phyloP scores from a whole-genome alignment of 129 eudicot species.

The Arctium minus region DNA sequence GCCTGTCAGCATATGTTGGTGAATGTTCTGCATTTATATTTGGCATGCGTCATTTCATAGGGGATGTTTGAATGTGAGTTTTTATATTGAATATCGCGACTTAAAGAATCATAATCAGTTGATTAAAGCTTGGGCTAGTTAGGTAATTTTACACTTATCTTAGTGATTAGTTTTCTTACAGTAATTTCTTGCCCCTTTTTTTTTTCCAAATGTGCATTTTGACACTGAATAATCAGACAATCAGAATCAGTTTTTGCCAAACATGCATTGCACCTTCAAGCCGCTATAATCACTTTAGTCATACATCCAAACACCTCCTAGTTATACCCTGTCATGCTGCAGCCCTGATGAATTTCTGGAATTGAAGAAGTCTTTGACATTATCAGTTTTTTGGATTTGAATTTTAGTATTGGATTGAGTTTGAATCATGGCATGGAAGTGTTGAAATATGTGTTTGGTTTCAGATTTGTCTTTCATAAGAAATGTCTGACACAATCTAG shows the following conservation, averaged over 20 bases:
- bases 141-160: not conserved
- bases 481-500: too few relatives aligned
- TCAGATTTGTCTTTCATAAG: too few relatives aligned
- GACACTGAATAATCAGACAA: not conserved
- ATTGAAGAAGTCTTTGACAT: too few relatives aligned
- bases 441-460: too few relatives aligned
- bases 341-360: too few relatives aligned
- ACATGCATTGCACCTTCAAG: not conserved
- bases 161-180: not conserved
- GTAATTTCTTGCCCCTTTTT: not conserved
- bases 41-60: not conserved
- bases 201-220: not conserved
- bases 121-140: not conserved
- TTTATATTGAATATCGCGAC: not conserved
- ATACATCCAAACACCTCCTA: not conserved
- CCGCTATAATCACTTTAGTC: not conserved
- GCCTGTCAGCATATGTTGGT: not conserved
- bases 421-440: too few relatives aligned
- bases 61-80: not conserved
- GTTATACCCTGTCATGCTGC: too few relatives aligned
- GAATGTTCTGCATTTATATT: not conserved
- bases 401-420: too few relatives aligned
- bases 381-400: too few relatives aligned
- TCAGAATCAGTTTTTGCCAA: not conserved
- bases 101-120: too few relatives aligned